Percentiles rank a stretch among this genome's conserved stretches.
phyloP scores from a whole-genome alignment of 2,329 filamentous ascomycete genomes.

The Rutstroemia sp. region DNA sequence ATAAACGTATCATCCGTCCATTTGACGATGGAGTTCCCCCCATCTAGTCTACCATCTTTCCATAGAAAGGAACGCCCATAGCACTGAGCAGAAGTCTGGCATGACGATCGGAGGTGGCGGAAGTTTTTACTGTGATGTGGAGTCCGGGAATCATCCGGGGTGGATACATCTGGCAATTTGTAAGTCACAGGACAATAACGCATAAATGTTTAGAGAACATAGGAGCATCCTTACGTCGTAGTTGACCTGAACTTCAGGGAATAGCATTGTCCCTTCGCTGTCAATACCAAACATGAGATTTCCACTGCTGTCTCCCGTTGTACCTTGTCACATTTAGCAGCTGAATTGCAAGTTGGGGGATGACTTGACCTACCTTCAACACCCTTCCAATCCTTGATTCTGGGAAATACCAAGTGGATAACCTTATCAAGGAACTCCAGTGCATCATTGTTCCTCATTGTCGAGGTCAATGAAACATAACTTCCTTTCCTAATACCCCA shows the following conservation, averaged over 20 bases:
- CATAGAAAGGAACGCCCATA: constrained; percentile 25
- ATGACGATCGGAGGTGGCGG: constrained; percentile 25
- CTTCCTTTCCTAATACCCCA: constrained; percentile 70
- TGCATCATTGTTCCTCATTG: constrained; percentile 71
- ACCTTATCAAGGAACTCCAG: constrained; percentile 88
- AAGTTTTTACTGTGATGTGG: constrained; percentile 30
- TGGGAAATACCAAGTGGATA: constrained; percentile 82
- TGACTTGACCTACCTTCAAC: constrained; percentile 43
- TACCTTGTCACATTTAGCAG: constrained; percentile 18
- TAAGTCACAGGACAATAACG: constrained; percentile 11
- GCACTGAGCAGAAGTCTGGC: constrained; percentile 25
- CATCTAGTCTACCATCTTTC: constrained; percentile 24
- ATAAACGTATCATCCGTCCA: not conserved
- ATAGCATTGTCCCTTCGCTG: constrained; percentile 68
- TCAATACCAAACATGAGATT: constrained; percentile 80
- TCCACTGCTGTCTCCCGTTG: constrained; percentile 73
- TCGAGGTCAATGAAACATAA: constrained; percentile 67
- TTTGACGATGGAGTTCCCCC: not conserved
- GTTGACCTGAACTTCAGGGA: constrained; percentile 92
- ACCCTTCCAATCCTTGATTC: constrained; percentile 93
- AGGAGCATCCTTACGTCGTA: constrained; percentile 65
- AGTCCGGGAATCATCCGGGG: constrained; percentile 36
- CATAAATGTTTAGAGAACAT: not conserved
- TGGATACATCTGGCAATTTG: constrained; percentile 45
- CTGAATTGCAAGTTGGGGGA: constrained; percentile 24